Evolutionary conservation across 352 stramenopile species (phyloP).

Genomic region (Thraustochytrium sp.): DNA sequence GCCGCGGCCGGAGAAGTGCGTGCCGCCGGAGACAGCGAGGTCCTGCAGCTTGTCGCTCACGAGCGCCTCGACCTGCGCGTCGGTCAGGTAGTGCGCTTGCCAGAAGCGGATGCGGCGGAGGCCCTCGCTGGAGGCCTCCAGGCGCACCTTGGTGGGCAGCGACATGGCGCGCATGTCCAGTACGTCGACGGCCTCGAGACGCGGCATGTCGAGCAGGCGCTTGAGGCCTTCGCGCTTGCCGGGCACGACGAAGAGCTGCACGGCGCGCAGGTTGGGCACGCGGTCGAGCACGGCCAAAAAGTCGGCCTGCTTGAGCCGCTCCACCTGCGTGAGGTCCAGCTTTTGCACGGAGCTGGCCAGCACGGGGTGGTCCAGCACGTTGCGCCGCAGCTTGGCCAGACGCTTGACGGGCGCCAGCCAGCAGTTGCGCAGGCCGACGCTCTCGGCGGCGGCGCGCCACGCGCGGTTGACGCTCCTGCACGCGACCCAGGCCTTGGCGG

Average conservation of each 20-base stretch:
- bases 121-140: neutral
- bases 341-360: neutral
- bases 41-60: neutral
- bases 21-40: neutral
- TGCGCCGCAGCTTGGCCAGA: neutral
- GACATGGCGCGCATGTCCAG: neutral
- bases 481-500: neutral
- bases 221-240: neutral
- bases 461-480: neutral
- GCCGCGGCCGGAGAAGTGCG: neutral
- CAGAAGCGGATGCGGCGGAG: neutral
- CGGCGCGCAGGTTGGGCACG: neutral
- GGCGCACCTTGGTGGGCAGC: neutral
- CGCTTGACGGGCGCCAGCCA: neutral
- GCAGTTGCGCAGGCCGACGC: neutral
- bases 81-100: neutral
- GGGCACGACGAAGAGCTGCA: neutral
- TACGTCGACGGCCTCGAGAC: neutral
- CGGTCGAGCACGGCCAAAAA: neutral
- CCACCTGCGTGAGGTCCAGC: neutral
- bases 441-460: neutral
- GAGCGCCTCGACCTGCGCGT: neutral
- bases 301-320: neutral
- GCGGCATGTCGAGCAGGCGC: neutral
- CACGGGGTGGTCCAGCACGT: neutral